Evolutionary conservation across 75 land plant genomes (phyloP), one percentile per base, ranked within the genome.

Genomic region (Chamaecyparis obtusa): DNA sequence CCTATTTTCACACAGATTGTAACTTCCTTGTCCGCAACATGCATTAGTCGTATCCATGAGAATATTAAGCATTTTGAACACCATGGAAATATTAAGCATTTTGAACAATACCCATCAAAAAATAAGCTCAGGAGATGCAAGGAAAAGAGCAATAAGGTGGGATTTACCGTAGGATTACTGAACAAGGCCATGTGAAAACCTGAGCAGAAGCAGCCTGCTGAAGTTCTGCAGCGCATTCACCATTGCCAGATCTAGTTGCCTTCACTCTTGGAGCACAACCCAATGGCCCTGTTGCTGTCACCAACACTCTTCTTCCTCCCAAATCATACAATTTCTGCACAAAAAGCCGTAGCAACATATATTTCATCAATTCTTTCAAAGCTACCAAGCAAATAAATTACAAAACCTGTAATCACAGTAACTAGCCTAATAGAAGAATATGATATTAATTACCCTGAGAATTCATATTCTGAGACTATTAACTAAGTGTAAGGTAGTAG

Each of bases 191-290:
- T 51, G 55, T 51, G 55, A 51, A 51, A 51, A 51, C 55, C 2
- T 51, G 55, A 51, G 55, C 55, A 51, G 35, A 17, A 46, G 87
- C 92, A 16, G 87, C 87, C n/a, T 85, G 27, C 49, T 87, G 89
- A 39, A 89, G 83, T 33, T 78, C 85, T 35, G 85, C 86, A 78
- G 76, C 55, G 64, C 92, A 91, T 9, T 17, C 33, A 7, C 92
- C 92, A 44, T 89, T 86, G 3, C 15, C 1, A 44, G 87, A 85
- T 64, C 89, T 81, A 11, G n/a, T 4, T 17, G 91, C 93, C 35
- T 93, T 88, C 79, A 92, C 94, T 4, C 91, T 89, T 5, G 97
- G 97, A 30, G 93, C 93, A 84, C 97, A 96, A 0, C 97, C 97
- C 75, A 96, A 27, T 10, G 97, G 95, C 13, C 97, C 97, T 3